Evolutionary conservation across 768 basidiomycete species (phyloP), one percentile per base, ranked within the genome.

Genomic region (Gloeopeniophorella convolvens): DNA sequence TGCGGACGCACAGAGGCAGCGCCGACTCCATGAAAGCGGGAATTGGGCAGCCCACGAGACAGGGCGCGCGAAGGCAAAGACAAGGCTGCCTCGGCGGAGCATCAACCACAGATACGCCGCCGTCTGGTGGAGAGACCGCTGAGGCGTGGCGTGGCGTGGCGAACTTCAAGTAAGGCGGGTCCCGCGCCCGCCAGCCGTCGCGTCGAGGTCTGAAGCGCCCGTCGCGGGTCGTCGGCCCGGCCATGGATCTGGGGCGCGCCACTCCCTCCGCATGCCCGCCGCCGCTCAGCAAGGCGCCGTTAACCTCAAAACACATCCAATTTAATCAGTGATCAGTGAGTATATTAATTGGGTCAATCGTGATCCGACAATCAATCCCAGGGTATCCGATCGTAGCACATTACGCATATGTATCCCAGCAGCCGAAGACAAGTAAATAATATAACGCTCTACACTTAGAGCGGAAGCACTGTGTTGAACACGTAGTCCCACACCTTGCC

Each of bases 401-500:
- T 24, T 16, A 39, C 2, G 16, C 13, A 43, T 34, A 48, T 10
- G 6, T 26, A 26, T 9, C 30, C 15, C 31, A 13, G n/a, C 20
- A 45, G 21, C 23, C 3, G 27, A 13, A 28, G 10, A 1, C n/a
- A 33, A 23, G 24, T 11, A 24, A 48, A 23, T 32, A 26, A 5
- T 4, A 20, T 32, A 36, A 8, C 21, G 9, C 24, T 7, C 18
- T 6, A 32, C n/a, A 40, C 18, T 69, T 68, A 89, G 28, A 89
- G 73, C 1, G 74, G 73, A 18, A 91, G 73, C 31, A 85, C 72
- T 2, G 93, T 97, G 63, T 83, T 87, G 67, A 96, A 96, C 32
- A 94, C 78, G 62, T 80, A 70, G 66, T 97, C 95, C 95, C 95
- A 98, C 33, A 97, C 71, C 72, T 95, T 97, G 71, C 84, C 83